Base-by-base conservation (phyloP, 2,329 filamentous ascomycete genomes). In the Torrubiellomyces zombiae region DNA sequence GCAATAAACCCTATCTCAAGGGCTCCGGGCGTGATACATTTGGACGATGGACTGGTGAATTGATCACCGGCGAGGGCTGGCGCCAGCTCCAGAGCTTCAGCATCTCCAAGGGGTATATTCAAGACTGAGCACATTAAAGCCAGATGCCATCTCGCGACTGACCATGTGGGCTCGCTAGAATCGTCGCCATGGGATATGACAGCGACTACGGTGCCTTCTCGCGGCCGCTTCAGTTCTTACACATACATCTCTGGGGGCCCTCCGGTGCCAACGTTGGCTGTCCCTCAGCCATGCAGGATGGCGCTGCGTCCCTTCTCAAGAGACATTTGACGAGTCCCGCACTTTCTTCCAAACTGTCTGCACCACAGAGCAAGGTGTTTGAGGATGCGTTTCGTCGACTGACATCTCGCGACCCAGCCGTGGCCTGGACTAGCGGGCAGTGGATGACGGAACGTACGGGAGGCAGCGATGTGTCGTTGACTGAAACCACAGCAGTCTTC, bases 401-500 rank as follows among this genome's bases (percentile, higher is more conserved):
- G 4, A 65, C 53, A 2, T 66, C 61, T 4, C 53, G 63, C 4
- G 56, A 74, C 14, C 39, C 48, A 0, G 21, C 16, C 4, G 34
- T 47, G 11, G 64, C 67, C 1, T 81, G 75, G 75, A 81, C 74
- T 0, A 75, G 66, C 20, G 75, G 75, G 0, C 75, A 81, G 42
- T 81, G 76, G 75, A 80, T 81, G 75, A 81, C 75, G 0, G 75
- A 80, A 37, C 58, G 75, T 3, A 58, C 60, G 0, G 75, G 75
- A 2, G 75, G 75, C 0, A 76, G 70, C 33, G 75, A 81, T 37
- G 71, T 80, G 2, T 68, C 67, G 4, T 58, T 62, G 18, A 77
- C 70, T 0, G 75, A 81, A 45, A 80, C 75, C 0, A 47, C 64
- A 4, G 71, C 72, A 4, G 45, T 29, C 14, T 38, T 39, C 1